Evolutionary conservation across 352 stramenopile genomes (phyloP), one percentile per base, ranked within the genome.

Genomic region (Phytophthora hybrid): DNA sequence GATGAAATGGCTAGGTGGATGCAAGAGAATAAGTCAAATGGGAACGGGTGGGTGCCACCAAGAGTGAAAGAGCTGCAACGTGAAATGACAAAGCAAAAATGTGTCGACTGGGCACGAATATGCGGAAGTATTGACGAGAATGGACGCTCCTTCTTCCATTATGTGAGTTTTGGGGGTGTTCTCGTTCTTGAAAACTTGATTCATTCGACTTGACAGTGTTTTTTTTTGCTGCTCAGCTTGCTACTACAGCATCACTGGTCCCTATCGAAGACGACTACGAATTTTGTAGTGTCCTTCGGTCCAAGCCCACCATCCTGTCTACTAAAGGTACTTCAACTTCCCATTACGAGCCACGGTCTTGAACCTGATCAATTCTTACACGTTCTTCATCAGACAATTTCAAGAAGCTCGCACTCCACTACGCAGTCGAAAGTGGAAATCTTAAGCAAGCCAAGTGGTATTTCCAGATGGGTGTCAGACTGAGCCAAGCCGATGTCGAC

Each of bases 81-180:
- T 31, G 66, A 80, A 7, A 59, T 39, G 0, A 71, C 55, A 2
- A 59, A 61, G 19, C 63, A 60, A 37, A 79, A 81, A 31, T 76
- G 76, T 21, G n/a, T 57, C 1, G 74, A 84, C 16, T 81, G 86
- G 57, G 32, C 70, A n/a, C 41, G 16, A 1, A 82, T 84, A 18
- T 83, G 80, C 46, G 54, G 64, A 4, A 69, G 47, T 19, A 31
- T 77, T 6, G 87, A 93, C 37, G 51, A 66, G 4, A 68, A 87
- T 52, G 65, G 63, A 0, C 74, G 87, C n/a, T 82, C 84, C 3
- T 51, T 90, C 14, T 74, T 92, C 31, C 84, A 92, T 44, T 93
- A 93, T 60, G 87, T 90, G 60, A 44, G 83, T 78, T 1, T 23
- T n/a, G 47, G 19, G 14, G 46, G 31, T n/a, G 8, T 49, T 5